These are phyloP conservation scores for Trichosporon sp. DNA, from an alignment of 1,284 basidiomycete species.

Conservation along the genomic window DNA sequence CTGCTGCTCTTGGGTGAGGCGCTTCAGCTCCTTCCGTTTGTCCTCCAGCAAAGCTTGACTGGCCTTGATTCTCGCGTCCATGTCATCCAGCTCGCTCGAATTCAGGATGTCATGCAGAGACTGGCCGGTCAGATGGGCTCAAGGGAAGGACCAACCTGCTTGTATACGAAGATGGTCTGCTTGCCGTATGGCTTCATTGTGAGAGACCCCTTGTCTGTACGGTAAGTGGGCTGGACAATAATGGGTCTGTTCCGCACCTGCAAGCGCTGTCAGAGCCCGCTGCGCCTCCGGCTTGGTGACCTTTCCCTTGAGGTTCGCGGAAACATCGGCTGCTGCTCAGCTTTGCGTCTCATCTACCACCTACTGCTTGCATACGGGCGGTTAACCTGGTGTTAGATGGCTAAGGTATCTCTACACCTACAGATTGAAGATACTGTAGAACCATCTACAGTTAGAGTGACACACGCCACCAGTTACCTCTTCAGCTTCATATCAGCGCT, in stretches of 20 bases:
- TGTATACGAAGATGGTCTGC: slow-evolving; percentile 62
- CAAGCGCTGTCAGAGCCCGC: slow-evolving; percentile 72
- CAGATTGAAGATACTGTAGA: slow-evolving; percentile 50
- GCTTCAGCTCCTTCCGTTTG: slow-evolving; percentile 64
- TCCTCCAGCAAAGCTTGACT: slow-evolving; percentile 68
- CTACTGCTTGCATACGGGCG: slow-evolving; percentile 50
- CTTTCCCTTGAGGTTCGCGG: slow-evolving; percentile 81
- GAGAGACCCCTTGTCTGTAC: slow-evolving; percentile 48
- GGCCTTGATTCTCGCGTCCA: slow-evolving; percentile 60
- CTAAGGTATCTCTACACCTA: slow-evolving; percentile 27
- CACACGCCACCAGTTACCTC: slow-evolving; percentile 35
- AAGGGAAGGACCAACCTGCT: slow-evolving; percentile 40
- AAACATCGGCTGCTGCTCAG: slow-evolving; percentile 67
- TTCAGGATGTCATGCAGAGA: slow-evolving; percentile 26
- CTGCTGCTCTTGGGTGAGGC: slow-evolving; percentile 63
- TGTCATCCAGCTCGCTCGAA: slow-evolving; percentile 20
- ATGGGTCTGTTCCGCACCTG: slow-evolving; percentile 61
- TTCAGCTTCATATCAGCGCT: slow-evolving; percentile 40
- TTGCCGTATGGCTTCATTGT: slow-evolving; percentile 65
- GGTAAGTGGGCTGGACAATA: neutral
- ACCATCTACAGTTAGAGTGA: slow-evolving; percentile 43
- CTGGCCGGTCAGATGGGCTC: slow-evolving; percentile 9
- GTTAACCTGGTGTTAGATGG: slow-evolving; percentile 41
- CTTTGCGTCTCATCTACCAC: slow-evolving; percentile 11
- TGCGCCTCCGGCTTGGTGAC: slow-evolving; percentile 78